These are phyloP conservation scores for Exophiala mesophila DNA, from an alignment of 2,329 filamentous ascomycete genomes.

Conservation along the genomic window DNA sequence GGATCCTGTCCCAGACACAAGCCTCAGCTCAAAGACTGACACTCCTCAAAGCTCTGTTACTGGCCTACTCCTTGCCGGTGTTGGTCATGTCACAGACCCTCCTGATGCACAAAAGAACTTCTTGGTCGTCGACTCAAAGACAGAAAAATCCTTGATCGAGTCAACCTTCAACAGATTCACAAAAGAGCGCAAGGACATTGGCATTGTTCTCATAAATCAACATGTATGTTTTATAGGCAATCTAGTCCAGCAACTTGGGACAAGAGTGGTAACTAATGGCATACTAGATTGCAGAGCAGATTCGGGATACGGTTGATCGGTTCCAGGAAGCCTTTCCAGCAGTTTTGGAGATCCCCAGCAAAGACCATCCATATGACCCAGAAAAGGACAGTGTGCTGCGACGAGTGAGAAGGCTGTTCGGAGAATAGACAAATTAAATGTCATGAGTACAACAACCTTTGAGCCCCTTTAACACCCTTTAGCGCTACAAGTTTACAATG, in stretches of 20 bases:
- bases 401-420: slow-evolving; percentile 70
- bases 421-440: too few species aligned
- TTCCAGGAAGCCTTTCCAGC: slow-evolving; percentile 96
- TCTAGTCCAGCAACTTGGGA: not conserved
- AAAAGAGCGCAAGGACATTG: slow-evolving; percentile 87
- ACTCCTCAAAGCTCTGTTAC: slow-evolving; percentile 71
- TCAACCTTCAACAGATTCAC: slow-evolving; percentile 86
- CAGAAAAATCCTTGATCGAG: slow-evolving; percentile 82
- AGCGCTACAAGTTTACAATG: too few species aligned
- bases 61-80: slow-evolving; percentile 86
- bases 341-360: slow-evolving; percentile 93
- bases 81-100: slow-evolving; percentile 87
- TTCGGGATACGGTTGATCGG: slow-evolving; percentile 82
- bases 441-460: too few species aligned
- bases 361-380: slow-evolving; percentile 97
- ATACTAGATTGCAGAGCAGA: slow-evolving; percentile 82
- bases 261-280: slow-evolving; percentile 10
- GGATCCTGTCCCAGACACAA: slow-evolving; percentile 3
- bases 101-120: slow-evolving; percentile 96
- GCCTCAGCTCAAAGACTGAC: slow-evolving; percentile 1
- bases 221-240: slow-evolving; percentile 60
- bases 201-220: slow-evolving; percentile 94
- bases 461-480: too few species aligned
- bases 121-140: slow-evolving; percentile 91
- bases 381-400: slow-evolving; percentile 98